These are phyloP conservation scores for Annulohypoxylon nitens DNA, from an alignment of 495 filamentous ascomycete species.

Conservation along the genomic window DNA sequence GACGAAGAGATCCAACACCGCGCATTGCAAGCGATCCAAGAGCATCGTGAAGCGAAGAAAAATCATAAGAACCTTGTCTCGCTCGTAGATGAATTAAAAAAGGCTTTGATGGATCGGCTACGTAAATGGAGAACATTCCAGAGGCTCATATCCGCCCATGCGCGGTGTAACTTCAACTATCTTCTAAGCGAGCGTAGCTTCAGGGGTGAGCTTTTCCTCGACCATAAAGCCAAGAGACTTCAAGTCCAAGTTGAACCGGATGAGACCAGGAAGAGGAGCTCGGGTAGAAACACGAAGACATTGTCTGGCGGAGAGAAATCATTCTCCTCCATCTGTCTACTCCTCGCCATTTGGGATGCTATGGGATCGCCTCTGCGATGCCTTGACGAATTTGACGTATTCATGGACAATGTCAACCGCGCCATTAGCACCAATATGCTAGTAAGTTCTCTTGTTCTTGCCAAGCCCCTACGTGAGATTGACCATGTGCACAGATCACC, in stretches of 20 bases:
- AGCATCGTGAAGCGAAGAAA: slow-evolving; percentile 55
- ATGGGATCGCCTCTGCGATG: slow-evolving; percentile 97
- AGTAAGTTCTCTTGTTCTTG: slow-evolving; percentile 62
- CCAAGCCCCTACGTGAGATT: slow-evolving; percentile 11
- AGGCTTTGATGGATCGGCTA: slow-evolving; percentile 75
- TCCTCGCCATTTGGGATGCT: slow-evolving; percentile 95
- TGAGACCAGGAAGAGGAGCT: slow-evolving; percentile 71
- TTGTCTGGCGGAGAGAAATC: slow-evolving; percentile 97
- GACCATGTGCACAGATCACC: slow-evolving; percentile 69
- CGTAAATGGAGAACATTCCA: slow-evolving; percentile 86
- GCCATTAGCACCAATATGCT: slow-evolving; percentile 96
- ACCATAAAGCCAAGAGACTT: slow-evolving; percentile 78
- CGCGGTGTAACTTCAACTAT: slow-evolving; percentile 87
- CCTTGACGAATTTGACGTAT: slow-evolving; percentile 98
- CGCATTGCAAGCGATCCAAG: slow-evolving; percentile 51
- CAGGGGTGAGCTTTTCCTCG: slow-evolving; percentile 80
- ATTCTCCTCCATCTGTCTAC: slow-evolving; percentile 94
- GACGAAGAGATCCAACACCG: slow-evolving; percentile 72
- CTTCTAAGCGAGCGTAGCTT: slow-evolving; percentile 90
- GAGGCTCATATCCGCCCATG: slow-evolving; percentile 82
- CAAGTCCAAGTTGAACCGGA: slow-evolving; percentile 88
- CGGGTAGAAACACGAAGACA: slow-evolving; percentile 86
- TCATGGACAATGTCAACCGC: slow-evolving; percentile 98
- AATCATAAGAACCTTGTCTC: slow-evolving; percentile 61
- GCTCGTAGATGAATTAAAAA: slow-evolving; percentile 70